Conservation (phyloP, 2,329 filamentous ascomycete species). For the Aspergillus melleus region DNA sequence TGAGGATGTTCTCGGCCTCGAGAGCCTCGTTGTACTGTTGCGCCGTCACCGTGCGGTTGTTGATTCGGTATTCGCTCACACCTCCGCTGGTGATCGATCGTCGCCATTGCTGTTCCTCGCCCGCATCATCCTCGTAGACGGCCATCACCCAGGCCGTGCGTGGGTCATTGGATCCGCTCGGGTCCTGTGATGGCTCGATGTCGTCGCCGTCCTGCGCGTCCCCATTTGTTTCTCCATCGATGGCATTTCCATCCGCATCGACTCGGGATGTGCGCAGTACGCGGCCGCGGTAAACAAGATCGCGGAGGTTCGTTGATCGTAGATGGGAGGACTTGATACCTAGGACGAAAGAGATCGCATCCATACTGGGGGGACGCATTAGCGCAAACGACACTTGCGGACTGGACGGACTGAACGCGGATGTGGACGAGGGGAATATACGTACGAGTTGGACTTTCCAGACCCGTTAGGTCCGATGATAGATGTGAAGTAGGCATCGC, state of each 20-base stretch:
- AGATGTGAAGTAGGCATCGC: constrained; percentile 97
- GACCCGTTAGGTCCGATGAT: constrained; percentile 99
- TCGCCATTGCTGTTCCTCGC: constrained; percentile 94
- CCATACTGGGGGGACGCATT: constrained; percentile 67
- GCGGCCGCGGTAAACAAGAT: constrained; percentile 92
- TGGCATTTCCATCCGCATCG: constrained; percentile 76
- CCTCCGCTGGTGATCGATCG: constrained; percentile 86
- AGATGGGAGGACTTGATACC: constrained; percentile 99
- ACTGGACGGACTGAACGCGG: not conserved
- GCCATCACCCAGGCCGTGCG: constrained; percentile 99
- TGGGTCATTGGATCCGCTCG: constrained; percentile 68
- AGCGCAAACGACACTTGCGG: constrained; percentile 17
- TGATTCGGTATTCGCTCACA: constrained; percentile 94
- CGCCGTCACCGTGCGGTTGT: constrained; percentile 83
- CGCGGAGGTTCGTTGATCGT: constrained; percentile 87
- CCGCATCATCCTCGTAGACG: constrained; percentile 95
- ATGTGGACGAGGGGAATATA: constrained; percentile 17
- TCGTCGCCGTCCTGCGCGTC: constrained; percentile 57
- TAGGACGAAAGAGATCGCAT: constrained; percentile 97
- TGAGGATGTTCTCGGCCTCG: constrained; percentile 92
- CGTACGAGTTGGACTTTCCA: constrained; percentile 95
- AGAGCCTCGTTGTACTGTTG: constrained; percentile 92
- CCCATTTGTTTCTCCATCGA: constrained; percentile 61
- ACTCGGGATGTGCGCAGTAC: constrained; percentile 91
- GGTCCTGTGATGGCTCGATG: constrained; percentile 61